Evolutionary conservation across 1,139 yeast genomes (phyloP).

Genomic region (Lodderomyces margitis): DNA sequence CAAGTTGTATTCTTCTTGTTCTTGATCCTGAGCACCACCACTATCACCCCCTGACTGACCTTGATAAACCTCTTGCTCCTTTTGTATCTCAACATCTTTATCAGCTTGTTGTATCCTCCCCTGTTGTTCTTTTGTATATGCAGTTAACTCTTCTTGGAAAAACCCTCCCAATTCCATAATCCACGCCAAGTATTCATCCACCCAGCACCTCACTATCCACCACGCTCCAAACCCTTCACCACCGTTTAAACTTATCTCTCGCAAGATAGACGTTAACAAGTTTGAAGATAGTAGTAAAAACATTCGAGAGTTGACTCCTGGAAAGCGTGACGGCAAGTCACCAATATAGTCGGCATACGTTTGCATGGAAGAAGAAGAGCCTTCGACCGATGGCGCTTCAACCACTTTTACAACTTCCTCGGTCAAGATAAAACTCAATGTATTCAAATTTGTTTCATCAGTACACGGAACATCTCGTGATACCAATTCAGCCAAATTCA

Average conservation of each 20-base stretch:
- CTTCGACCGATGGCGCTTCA: conserved; percentile 2
- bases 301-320: conserved; percentile 52
- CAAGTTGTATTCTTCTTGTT: neutral
- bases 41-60: neutral
- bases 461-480: conserved; percentile 56
- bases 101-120: neutral
- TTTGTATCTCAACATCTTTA: neutral
- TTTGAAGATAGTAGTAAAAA: conserved; percentile 56
- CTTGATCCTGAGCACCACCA: neutral
- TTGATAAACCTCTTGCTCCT: neutral
- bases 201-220: conserved; percentile 80
- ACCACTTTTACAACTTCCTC: conserved; percentile 25
- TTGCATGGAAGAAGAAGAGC: conserved; percentile 7
- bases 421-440: conserved; percentile 40
- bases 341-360: conserved; percentile 27
- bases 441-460: conserved; percentile 25
- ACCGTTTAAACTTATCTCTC: conserved; percentile 60
- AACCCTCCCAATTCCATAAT: conserved; percentile 70
- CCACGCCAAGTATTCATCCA: conserved; percentile 72
- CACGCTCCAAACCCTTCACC: conserved; percentile 70
- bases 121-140: neutral
- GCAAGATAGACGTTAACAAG: conserved; percentile 58
- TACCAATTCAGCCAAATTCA: conserved; percentile 51
- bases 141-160: conserved; percentile 32
- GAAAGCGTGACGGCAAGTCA: conserved; percentile 47